Evolutionary conservation across 1,139 yeast genomes (phyloP), one percentile per base, ranked within the genome.

Genomic region (Kazachstania sp.): DNA sequence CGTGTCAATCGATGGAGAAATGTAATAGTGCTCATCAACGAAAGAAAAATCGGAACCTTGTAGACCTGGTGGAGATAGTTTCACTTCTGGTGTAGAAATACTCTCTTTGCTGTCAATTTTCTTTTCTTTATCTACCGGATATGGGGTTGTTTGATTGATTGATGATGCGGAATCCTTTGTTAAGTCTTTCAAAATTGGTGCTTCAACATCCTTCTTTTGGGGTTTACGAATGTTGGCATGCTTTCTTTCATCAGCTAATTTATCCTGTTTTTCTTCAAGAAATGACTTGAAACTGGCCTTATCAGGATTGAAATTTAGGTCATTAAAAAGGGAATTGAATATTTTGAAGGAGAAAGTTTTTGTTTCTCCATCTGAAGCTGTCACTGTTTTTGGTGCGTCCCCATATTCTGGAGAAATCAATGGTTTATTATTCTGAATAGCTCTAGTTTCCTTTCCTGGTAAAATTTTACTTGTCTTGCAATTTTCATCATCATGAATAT

Each of bases 1-100:
- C 47, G 80, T 80, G 7, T 79, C 74, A 42, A 83, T 60, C 3
- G 88, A 71, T 23, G 98, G 98, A 2, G 86, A 77, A 44, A 83
- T 82, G 88, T 95, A 92, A 66, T 90, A 94, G 2, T 92, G 95
- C 42, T 83, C 78, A 30, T 79, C 83, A 44, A 74, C 74, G 38
- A 67, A 71, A 35, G 71, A 63, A 41, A 71, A 71, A 42, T 71
- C 73, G 41, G 71, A 73, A 20, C 62, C 64, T 15, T 51, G 48
- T n/a, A 58, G 15, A 40, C 43, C 43, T 7, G 23, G 29, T 8
- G 43, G 43, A 2, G 20, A 13, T 13, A 23, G 35, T 30, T 16
- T 39, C 13, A 16, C 18, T 6, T 16, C 26, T 15, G 15, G n/a
- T 4, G 1, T 32, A 15, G 18, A 3, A 11, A 16, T 13, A 7